A percentile compares a stretch with the other conserved stretches of the same genome.
Conservation (phyloP, 306 rosid genomes). For the Gastrolobium bilobum region DNA sequence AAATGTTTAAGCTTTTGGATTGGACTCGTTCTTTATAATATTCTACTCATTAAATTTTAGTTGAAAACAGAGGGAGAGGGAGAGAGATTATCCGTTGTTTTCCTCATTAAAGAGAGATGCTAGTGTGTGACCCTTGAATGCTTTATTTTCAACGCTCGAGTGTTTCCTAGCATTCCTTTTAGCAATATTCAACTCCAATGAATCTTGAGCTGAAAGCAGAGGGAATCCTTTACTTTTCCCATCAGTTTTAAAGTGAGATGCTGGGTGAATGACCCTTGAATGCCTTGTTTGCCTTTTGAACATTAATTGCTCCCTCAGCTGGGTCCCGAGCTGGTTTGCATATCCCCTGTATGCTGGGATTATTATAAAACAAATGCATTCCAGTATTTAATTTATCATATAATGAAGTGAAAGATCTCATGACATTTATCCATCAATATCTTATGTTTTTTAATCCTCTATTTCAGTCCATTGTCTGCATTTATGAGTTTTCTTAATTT, state of each 20-base stretch:
- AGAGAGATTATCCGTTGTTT: too few species aligned
- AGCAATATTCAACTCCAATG: neutral
- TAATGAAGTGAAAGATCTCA: constrained; percentile 1
- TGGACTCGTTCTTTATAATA: too few species aligned
- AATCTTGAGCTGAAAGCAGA: constrained; percentile 8
- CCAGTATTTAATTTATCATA: constrained; percentile 1
- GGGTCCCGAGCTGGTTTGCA: constrained; percentile 18
- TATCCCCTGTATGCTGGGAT: constrained; percentile 22
- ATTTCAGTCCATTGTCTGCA: neutral
- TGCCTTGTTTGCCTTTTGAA: neutral
- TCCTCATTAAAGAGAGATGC: too few species aligned
- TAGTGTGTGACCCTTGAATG: too few species aligned
- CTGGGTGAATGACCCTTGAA: constrained; percentile 8
- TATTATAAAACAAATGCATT: constrained; percentile 23
- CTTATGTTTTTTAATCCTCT: neutral
- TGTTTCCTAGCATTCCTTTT: neutral
- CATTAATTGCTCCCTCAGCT: neutral
- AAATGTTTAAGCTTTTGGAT: too few species aligned
- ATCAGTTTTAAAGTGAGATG: neutral
- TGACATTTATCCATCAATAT: neutral
- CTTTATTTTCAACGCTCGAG: neutral
- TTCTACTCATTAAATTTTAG: too few species aligned
- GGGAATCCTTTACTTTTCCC: constrained; percentile 12
- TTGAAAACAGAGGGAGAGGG: too few species aligned
- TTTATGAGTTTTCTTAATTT: neutral